These are phyloP conservation scores for Sclerotiophoma versabilis DNA, from an alignment of 2,329 filamentous ascomycete species.

Conservation along the genomic window DNA sequence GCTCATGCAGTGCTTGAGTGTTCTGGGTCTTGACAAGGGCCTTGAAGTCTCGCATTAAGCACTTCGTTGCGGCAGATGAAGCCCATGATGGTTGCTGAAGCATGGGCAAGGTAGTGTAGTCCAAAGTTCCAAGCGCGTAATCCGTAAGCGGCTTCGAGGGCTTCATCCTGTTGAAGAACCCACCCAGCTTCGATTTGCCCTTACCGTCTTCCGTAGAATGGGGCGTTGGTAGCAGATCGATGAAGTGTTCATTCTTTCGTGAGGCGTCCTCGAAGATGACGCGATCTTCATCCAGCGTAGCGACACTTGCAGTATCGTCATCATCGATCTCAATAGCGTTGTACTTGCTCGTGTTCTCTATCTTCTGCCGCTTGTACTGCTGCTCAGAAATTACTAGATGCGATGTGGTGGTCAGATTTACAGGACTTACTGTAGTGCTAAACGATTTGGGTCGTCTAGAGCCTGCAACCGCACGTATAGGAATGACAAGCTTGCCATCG, in stretches of 20 bases:
- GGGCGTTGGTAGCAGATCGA: conserved; percentile 32
- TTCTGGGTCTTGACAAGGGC: conserved; percentile 70
- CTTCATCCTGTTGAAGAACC: conserved; percentile 36
- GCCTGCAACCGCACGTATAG: conserved; percentile 59
- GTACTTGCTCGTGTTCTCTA: conserved; percentile 34
- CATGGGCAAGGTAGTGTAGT: conserved; percentile 67
- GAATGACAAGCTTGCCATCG: conserved; percentile 56
- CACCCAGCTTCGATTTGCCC: conserved; percentile 34
- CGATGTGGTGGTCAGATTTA: neutral
- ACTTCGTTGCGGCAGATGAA: conserved; percentile 65
- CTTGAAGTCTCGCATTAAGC: conserved; percentile 70
- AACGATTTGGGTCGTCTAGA: conserved; percentile 48
- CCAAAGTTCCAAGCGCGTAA: conserved; percentile 73
- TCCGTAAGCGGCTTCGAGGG: conserved; percentile 54
- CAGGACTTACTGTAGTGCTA: conserved; percentile 19
- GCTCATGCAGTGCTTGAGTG: conserved; percentile 64
- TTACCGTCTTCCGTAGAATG: conserved; percentile 35
- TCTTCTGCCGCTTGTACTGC: conserved; percentile 40
- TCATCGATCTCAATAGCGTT: conserved; percentile 51
- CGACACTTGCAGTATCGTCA: conserved; percentile 55
- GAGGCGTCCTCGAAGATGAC: conserved; percentile 47
- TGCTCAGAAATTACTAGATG: conserved; percentile 16
- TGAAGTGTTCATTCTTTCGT: conserved; percentile 15
- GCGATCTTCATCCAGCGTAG: conserved; percentile 59
- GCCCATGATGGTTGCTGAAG: conserved; percentile 73